A percentile compares a stretch with the other conserved stretches of the same genome.
These are phyloP conservation scores for Thecaphora thlaspeos DNA, from an alignment of 1,284 basidiomycete genomes.

Conservation along the genomic window DNA sequence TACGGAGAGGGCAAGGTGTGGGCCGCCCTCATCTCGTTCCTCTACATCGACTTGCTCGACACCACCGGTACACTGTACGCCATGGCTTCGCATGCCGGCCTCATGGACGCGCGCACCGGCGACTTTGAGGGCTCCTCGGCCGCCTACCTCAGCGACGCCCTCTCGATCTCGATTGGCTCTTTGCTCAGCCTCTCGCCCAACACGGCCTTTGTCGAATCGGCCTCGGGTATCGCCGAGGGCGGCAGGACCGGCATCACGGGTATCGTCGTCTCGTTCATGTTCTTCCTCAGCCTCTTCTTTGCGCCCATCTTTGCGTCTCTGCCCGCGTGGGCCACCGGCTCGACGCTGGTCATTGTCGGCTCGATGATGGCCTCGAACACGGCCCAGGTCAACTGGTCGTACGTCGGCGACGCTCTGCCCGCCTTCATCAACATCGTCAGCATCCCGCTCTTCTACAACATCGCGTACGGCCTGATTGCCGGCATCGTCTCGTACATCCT, in stretches of 20 bases:
- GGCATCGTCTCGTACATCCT: slow-evolving; percentile 72
- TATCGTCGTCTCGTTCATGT: slow-evolving; percentile 71
- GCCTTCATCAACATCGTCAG: slow-evolving; percentile 39
- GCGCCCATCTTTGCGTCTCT: slow-evolving; percentile 85
- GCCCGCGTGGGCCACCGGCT: slow-evolving; percentile 83
- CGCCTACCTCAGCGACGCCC: slow-evolving; percentile 70
- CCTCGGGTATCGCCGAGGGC: slow-evolving; percentile 66
- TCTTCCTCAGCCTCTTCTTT: slow-evolving; percentile 85
- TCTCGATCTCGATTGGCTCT: slow-evolving; percentile 76
- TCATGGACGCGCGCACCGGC: slow-evolving; percentile 77
- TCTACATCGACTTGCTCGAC: slow-evolving; percentile 71
- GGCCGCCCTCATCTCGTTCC: slow-evolving; percentile 78
- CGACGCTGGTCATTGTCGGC: slow-evolving; percentile 80
- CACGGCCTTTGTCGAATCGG: slow-evolving; percentile 82
- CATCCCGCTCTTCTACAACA: slow-evolving; percentile 62
- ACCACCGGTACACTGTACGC: slow-evolving; percentile 76
- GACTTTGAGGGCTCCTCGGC: slow-evolving; percentile 84
- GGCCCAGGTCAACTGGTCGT: slow-evolving; percentile 83
- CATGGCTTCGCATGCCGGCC: slow-evolving; percentile 87
- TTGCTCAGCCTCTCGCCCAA: slow-evolving; percentile 83
- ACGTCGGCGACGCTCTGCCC: slow-evolving; percentile 76
- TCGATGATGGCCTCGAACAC: slow-evolving; percentile 86
- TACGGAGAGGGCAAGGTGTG: slow-evolving; percentile 73
- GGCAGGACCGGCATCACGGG: slow-evolving; percentile 84
- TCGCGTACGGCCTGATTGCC: slow-evolving; percentile 84